phyloP scores from a whole-genome alignment of 2,329 filamentous ascomycete genomes.

The Fusarium goolgardi region DNA sequence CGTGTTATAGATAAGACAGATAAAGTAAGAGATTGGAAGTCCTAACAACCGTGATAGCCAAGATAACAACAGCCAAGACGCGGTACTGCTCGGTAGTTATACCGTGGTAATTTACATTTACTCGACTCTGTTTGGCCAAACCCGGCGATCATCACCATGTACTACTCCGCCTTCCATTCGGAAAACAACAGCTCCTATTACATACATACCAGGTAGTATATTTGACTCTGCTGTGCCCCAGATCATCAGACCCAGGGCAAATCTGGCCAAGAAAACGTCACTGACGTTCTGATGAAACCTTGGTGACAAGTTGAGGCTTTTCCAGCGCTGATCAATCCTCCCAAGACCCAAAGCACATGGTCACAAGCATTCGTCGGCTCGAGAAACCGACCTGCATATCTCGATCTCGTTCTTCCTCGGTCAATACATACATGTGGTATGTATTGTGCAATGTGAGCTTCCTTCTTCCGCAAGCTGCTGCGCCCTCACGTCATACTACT shows the following conservation, averaged over 20 bases:
- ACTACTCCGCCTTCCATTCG: not conserved
- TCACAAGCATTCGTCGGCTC: not conserved
- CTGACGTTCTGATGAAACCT: constrained; percentile 1
- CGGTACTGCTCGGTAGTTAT: not conserved
- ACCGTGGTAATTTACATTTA: not conserved
- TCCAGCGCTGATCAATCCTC: not conserved
- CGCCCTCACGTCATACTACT: constrained; percentile 1
- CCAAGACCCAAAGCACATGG: not conserved
- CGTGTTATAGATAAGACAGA: too few relatives aligned
- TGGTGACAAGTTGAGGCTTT: not conserved
- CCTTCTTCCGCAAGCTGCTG: not conserved
- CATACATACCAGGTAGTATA: not conserved
- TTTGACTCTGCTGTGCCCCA: not conserved
- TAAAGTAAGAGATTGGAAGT: not conserved
- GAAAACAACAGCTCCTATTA: not conserved
- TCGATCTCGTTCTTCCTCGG: not conserved
- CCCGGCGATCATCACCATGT: not conserved
- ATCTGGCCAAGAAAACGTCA: not conserved
- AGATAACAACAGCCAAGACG: not conserved
- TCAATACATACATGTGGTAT: not conserved
- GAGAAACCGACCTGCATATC: not conserved
- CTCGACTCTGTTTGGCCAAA: not conserved
- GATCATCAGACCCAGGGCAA: not conserved
- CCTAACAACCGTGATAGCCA: not conserved
- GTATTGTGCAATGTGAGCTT: not conserved